Base-by-base conservation (phyloP, 768 basidiomycete genomes). In the Mycena latifolia region DNA sequence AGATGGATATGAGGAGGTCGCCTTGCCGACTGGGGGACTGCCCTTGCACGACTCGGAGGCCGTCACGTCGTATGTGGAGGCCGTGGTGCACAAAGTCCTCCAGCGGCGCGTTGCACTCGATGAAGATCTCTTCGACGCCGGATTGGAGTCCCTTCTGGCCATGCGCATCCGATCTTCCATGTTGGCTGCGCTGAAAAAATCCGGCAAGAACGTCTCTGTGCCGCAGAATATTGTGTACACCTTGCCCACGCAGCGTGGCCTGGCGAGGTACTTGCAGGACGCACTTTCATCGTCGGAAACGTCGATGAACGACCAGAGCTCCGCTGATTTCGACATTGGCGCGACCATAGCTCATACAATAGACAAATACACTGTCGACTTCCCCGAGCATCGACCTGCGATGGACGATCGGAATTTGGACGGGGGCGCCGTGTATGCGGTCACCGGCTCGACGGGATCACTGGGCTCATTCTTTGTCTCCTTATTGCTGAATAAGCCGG, bases 1-100 rank as follows among this genome's bases (percentile, higher is more conserved):
- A 14, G 63, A 61, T 27, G 64, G 35, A 29, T 41, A 48, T 37
- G 62, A 68, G 37, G 69, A 65, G 20, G 54, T 72, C 27, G 5
- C 18, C 18, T 25, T 63, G 5, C 55, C 55, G 39, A 18, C 7
- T 14, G 28, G 5, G 54, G 50, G 28, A 35, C 41, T 54, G 48
- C 35, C 31, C 2, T 4, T 29, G 2, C 29, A 29, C 20, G 54
- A 63, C 20, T 18, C 35, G 29, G 43, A 55, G 33, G 33, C 27
- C 12, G 18, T 18, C 14, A 39, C 39, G 18, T 10, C 39, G 17
- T 63, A 63, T 39, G 35, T 63, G 11, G 12, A 56, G 46, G 37
- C 46, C 14, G 62, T 63, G 25, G 51, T 63, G 14, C 11, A 15
- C 11, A 47, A 37, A 12, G 22, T 63, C 24, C 62, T 63, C 15